A percentile compares a stretch with the other conserved stretches of the same genome.
These are phyloP conservation scores for Boletus sp. DNA, from an alignment of 1,284 basidiomycete genomes.

Conservation along the genomic window DNA sequence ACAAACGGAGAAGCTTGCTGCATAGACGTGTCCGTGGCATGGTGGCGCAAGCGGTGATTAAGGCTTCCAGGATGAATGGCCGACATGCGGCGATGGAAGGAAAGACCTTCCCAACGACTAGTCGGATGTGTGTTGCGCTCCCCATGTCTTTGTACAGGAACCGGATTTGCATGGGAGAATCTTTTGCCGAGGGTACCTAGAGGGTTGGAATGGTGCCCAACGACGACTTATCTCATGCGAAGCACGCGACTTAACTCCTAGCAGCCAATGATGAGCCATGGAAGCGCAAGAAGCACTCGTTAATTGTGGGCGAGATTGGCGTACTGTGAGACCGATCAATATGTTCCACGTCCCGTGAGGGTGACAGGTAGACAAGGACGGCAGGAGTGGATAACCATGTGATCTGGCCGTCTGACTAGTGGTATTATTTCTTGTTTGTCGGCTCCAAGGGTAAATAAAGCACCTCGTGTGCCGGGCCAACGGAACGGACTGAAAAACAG, in stretches of 20 bases:
- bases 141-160: slow-evolving; percentile 9
- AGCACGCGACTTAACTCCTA: slow-evolving; percentile 18
- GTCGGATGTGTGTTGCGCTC: slow-evolving; percentile 1
- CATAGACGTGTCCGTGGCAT: slow-evolving; percentile 21
- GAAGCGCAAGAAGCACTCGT: slow-evolving; percentile 17
- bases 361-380: slow-evolving; percentile 1
- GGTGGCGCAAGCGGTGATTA: slow-evolving; percentile 34
- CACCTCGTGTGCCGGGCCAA: background rate
- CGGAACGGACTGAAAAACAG: slow-evolving; percentile 15
- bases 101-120: slow-evolving; percentile 20
- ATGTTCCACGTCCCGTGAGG: slow-evolving; percentile 6
- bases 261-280: slow-evolving; percentile 16
- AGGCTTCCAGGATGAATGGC: slow-evolving; percentile 30
- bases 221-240: slow-evolving; percentile 18
- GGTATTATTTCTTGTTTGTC: background rate
- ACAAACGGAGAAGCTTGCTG: slow-evolving; percentile 23
- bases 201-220: slow-evolving; percentile 5
- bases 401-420: background rate
- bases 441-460: slow-evolving; percentile 4
- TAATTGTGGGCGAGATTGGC: slow-evolving; percentile 23
- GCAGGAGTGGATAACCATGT: background rate
- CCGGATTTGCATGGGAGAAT: slow-evolving; percentile 31
- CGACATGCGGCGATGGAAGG: slow-evolving; percentile 27
- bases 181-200: slow-evolving; percentile 1
- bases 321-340: slow-evolving; percentile 24